Base-by-base conservation (phyloP, 345 rosid species). In the Boechera divaricarpa region DNA sequence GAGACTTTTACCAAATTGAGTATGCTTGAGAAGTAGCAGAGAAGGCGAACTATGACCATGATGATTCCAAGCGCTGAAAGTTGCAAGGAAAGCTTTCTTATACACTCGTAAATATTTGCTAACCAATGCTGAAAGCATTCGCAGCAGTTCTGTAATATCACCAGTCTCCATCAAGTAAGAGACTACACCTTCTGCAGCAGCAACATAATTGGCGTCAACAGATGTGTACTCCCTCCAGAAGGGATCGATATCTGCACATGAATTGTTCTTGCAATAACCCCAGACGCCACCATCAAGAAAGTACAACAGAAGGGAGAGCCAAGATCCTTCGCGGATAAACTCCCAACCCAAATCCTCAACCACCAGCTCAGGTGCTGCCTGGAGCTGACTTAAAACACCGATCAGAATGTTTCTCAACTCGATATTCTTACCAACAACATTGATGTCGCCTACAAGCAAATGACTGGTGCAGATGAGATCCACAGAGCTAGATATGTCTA, bases 21-120 rank as follows among this genome's bases (percentile, higher is more conserved):
- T 82, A 63, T 91, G 96, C 82, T 88, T 86, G 29, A 95, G 96
- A 77, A 95, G 96, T 83, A 87, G 84, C 72, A 88, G 81, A 77
- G 91, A 74, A 15, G 92, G 77, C 61, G 83, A 80, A 42, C 73
- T 80, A 77, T 79, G 64, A 24, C 83, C 77, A 79, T 75, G 75
- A 53, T 67, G 60, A 79, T 86, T 82, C 70, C 82, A 80, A 58
- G 74, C 65, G 82, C 73, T 81, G 77, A 88, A 73, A 47, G 88
- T 87, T 68, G 90, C 80, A 80, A 92, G 82, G 77, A 92, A 88
- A 80, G 96, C 94, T 75, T 89, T 89, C 76, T 83, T 87, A 80
- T 87, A 86, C 48, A 79, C 81, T 75, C 35, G 76, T 71, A 92
- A 66, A 76, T 87, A 87, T 80, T 69, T 86, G 63, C 74, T 77